Evolutionary conservation across 345 rosid species (phyloP).

Genomic region (Bruguiera gymnorhiza): DNA sequence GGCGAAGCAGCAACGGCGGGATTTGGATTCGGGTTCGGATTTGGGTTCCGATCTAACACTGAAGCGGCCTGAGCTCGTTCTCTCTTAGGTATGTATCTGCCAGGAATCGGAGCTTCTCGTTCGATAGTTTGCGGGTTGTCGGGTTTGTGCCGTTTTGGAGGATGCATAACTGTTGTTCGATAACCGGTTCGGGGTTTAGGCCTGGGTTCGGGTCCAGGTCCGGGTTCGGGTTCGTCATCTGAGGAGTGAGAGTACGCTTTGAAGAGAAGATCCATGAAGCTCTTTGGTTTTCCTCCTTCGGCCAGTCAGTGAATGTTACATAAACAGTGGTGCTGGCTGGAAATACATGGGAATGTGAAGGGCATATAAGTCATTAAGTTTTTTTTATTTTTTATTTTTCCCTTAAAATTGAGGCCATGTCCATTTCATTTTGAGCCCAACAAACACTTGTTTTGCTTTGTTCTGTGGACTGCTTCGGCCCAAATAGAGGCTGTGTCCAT

Average conservation of each 20-base stretch:
- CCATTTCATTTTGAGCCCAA: no score
- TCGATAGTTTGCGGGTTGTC: conserved; percentile 8
- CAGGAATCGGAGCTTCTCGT: conserved; percentile 47
- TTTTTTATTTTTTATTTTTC: no score
- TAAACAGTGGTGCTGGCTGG: background rate
- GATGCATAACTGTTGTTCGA: background rate
- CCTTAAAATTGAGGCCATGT: no score
- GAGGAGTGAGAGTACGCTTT: conserved; percentile 42
- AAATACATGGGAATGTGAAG: background rate
- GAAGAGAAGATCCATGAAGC: conserved; percentile 53
- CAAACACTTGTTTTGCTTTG: no score
- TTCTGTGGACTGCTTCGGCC: no score
- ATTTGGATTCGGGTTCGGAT: background rate
- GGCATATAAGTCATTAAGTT: no score
- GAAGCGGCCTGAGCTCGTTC: conserved; percentile 40
- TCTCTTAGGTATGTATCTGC: conserved; percentile 68
- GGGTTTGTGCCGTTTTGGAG: conserved; percentile 8
- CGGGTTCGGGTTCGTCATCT: conserved; percentile 25
- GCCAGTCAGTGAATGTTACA: background rate
- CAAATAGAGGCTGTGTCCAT: no score
- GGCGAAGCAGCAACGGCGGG: conserved; percentile 18
- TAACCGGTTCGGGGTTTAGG: background rate
- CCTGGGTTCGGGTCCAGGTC: background rate
- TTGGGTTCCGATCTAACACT: background rate
- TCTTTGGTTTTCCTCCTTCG: no score